Conservation (phyloP, 2,329 filamentous ascomycete genomes). For the Didymella arachidicola region DNA sequence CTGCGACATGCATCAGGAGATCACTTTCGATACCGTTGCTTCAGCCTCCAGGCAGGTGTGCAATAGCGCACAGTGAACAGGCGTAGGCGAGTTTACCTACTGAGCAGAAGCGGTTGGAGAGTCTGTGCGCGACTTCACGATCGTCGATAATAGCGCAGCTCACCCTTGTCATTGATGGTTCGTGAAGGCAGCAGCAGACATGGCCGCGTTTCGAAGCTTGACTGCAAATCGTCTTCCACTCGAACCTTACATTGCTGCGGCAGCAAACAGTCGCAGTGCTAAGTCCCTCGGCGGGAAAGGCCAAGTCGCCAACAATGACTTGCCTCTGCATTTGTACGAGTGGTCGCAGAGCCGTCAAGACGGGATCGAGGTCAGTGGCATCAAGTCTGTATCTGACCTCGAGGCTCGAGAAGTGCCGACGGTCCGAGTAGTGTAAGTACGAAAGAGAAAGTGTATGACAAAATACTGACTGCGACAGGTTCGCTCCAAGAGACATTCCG, state of each 20-base stretch:
- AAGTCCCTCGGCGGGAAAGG: not conserved
- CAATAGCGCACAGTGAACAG: not conserved
- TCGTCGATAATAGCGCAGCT: not conserved
- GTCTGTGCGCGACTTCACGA: not conserved
- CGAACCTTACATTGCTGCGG: conserved; percentile 18
- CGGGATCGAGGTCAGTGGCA: conserved; percentile 16
- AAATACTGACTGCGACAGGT: conserved; percentile 25
- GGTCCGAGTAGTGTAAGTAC: conserved; percentile 33
- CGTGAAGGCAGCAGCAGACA: not conserved
- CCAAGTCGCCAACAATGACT: not conserved
- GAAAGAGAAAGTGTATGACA: not conserved
- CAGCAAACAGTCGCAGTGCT: not conserved
- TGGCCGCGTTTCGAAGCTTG: conserved; percentile 23
- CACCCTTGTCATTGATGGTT: not conserved
- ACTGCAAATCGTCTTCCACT: conserved; percentile 25
- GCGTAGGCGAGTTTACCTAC: not conserved
- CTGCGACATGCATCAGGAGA: conserved; percentile 11
- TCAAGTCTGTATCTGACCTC: conserved; percentile 18
- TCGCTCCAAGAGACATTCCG: conserved; percentile 35
- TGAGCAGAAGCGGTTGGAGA: not conserved
- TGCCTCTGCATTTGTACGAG: conserved; percentile 34
- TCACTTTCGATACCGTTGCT: conserved; percentile 5
- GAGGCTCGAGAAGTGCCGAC: conserved; percentile 11
- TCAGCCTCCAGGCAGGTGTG: conserved; percentile 7
- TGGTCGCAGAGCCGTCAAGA: conserved; percentile 26